These are phyloP conservation scores for Termitomyces sp. DNA, from an alignment of 1,284 basidiomycete species.

Conservation along the genomic window DNA sequence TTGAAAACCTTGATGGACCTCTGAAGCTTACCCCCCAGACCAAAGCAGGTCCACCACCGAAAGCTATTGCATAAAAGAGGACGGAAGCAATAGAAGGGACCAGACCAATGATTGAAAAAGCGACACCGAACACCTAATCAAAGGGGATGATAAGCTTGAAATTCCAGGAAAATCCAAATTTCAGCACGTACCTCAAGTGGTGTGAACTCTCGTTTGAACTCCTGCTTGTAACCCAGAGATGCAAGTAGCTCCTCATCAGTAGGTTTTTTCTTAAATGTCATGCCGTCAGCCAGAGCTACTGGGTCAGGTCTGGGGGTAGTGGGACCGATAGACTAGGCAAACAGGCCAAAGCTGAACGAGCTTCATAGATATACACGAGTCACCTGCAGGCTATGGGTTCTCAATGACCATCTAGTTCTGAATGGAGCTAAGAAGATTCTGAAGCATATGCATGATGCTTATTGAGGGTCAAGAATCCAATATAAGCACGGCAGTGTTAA, in stretches of 20 bases:
- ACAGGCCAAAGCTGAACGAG: not conserved
- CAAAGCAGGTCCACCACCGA: conserved; percentile 79
- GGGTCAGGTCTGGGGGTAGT: not conserved
- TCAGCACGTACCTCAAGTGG: conserved; percentile 45
- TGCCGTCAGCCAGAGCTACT: not conserved
- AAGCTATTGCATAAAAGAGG: conserved; percentile 68
- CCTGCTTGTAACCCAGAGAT: conserved; percentile 17
- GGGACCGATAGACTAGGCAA: not conserved
- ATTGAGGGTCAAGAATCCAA: not conserved
- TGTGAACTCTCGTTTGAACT: conserved; percentile 15
- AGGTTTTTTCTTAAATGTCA: not conserved
- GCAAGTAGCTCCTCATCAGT: conserved; percentile 18
- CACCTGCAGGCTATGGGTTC: no score
- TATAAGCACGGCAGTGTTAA: not conserved
- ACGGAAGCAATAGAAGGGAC: conserved; percentile 49
- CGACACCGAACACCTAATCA: conserved; percentile 54
- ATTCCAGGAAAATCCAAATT: no score
- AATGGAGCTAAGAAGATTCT: not conserved
- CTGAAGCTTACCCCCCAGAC: conserved; percentile 63
- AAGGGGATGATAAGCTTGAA: not conserved
- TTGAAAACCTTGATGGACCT: not conserved
- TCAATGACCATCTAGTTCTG: not conserved
- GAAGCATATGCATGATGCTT: not conserved
- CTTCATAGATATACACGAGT: not conserved
- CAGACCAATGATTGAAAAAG: conserved; percentile 62